Percentiles rank a stretch among this genome's conserved stretches.
Conservation (phyloP, 2,329 filamentous ascomycete species). For the Corinectria fuckeliana region DNA sequence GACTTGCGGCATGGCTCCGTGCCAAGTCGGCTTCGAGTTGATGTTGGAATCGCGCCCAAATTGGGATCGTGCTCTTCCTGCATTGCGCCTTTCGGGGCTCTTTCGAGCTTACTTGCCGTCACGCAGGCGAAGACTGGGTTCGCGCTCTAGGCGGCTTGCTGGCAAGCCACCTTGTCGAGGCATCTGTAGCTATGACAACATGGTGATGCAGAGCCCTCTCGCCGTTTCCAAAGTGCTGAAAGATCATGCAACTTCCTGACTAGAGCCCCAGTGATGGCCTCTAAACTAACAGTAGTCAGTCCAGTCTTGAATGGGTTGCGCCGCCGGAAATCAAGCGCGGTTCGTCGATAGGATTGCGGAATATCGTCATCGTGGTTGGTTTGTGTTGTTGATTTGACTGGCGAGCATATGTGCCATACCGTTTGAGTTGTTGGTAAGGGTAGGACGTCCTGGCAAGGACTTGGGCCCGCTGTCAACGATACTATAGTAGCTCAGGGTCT, state of each 20-base stretch:
- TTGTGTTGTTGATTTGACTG: too few relatives aligned
- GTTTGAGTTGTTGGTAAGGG: too few relatives aligned
- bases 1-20: too few relatives aligned
- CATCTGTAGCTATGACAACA: constrained; percentile 1
- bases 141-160: not conserved
- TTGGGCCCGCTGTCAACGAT: too few relatives aligned
- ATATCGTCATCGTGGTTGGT: too few relatives aligned
- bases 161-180: constrained; percentile 17
- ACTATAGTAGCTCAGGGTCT: too few relatives aligned
- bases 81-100: not conserved
- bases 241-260: constrained; percentile 3
- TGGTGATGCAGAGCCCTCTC: not conserved
- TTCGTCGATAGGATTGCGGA: too few relatives aligned
- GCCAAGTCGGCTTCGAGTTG: too few relatives aligned
- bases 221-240: not conserved
- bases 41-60: too few relatives aligned
- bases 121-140: not conserved
- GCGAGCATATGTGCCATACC: too few relatives aligned
- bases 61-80: not conserved
- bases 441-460: too few relatives aligned
- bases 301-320: not conserved
- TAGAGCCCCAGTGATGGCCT: not conserved
- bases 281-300: not conserved
- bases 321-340: too few relatives aligned
- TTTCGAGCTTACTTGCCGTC: not conserved